phyloP scores from a whole-genome alignment of 257 asterid species.

The Ehretia macrophylla region DNA sequence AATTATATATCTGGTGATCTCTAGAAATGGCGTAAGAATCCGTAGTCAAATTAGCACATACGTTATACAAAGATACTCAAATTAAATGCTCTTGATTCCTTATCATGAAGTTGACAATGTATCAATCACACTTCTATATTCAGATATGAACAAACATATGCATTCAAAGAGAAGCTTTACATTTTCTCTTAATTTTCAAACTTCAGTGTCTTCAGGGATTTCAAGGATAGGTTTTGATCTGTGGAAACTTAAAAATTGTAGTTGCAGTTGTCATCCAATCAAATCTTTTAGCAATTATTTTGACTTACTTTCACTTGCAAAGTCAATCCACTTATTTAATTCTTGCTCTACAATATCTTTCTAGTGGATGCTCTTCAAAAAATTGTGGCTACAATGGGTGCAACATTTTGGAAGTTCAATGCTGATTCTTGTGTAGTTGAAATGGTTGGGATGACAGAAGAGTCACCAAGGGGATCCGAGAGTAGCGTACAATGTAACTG shows the following conservation, averaged over 20 bases:
- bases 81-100: no score
- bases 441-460: slow-evolving; percentile 44
- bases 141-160: no score
- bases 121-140: no score
- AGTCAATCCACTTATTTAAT: background rate
- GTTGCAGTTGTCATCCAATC: background rate
- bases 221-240: background rate
- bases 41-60: no score
- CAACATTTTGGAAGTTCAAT: slow-evolving; percentile 56
- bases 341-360: slow-evolving; percentile 9
- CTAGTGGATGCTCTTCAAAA: slow-evolving; percentile 68
- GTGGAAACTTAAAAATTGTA: background rate
- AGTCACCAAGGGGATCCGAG: slow-evolving; percentile 47
- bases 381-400: slow-evolving; percentile 74
- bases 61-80: no score
- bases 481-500: slow-evolving; percentile 54
- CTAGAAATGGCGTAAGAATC: no score
- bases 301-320: background rate
- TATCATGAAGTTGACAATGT: no score
- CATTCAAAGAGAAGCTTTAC: no score
- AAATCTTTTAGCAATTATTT: background rate
- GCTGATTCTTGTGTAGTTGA: slow-evolving; percentile 54
- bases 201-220: no score
- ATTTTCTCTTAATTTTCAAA: no score
- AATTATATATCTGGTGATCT: no score